Conservation (phyloP, 345 rosid species). For the Cardamine chenopodiifolia region DNA sequence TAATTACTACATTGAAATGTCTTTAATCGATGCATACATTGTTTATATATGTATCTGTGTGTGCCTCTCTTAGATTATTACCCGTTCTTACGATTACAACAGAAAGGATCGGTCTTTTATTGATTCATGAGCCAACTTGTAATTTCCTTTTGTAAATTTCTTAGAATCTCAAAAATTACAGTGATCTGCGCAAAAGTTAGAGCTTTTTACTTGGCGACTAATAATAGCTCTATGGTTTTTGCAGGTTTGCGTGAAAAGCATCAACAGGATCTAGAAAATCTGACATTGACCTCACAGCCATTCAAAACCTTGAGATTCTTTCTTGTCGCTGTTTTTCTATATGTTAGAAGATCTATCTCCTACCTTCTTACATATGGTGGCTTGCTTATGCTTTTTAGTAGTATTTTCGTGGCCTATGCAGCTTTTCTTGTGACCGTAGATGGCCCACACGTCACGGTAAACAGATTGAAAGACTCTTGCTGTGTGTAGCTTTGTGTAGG, state of each 20-base stretch:
- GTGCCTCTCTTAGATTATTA: background rate
- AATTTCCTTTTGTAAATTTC: background rate
- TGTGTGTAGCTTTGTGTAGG: constrained; percentile 1
- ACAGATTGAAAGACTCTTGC: constrained; percentile 18
- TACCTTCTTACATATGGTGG: constrained; percentile 65
- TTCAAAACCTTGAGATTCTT: constrained; percentile 70
- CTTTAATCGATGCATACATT: constrained; percentile 19
- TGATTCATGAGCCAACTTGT: constrained; percentile 3
- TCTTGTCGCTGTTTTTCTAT: constrained; percentile 57
- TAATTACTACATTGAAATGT: background rate
- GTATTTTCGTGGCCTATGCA: constrained; percentile 44
- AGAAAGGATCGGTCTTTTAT: background rate
- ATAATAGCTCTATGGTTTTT: background rate
- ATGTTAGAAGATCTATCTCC: constrained; percentile 48
- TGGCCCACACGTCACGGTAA: constrained; percentile 77
- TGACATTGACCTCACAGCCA: constrained; percentile 71
- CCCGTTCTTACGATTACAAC: background rate
- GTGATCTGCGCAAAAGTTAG: background rate
- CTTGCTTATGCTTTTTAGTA: constrained; percentile 58
- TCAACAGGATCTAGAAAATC: constrained; percentile 45
- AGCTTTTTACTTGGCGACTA: constrained; percentile 1
- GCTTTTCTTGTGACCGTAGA: constrained; percentile 62
- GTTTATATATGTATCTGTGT: background rate
- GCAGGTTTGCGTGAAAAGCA: constrained; percentile 46
- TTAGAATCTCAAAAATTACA: background rate